Base-by-base conservation (phyloP, 2,329 filamentous ascomycete genomes). In the Fusarium brevicatenulatum region DNA sequence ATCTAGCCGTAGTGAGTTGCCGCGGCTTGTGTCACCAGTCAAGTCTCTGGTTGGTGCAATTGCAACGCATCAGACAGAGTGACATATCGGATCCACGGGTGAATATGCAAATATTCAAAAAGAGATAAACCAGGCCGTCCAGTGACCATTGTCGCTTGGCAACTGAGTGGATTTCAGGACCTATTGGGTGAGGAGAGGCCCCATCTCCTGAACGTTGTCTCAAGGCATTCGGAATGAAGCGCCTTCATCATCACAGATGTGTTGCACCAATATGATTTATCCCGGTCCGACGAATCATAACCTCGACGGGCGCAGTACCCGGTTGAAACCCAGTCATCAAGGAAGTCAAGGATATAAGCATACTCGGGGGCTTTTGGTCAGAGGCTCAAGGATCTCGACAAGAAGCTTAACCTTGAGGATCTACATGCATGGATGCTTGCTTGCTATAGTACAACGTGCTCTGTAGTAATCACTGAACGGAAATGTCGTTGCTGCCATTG, bases 91-190 rank as follows among this genome's bases (percentile, higher is more conserved):
- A 25, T 39, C 66, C 42, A 57, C 44, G 23, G 36, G 28, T 32
- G 42, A 39, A 53, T 34, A 57, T 58, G 65, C 65, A 64, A 30
- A 64, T 34, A 46, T 40, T 70, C 53, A 25, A 37, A 63, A 69
- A 50, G n/a, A 34, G 42, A 63, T 30, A 37, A 50, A 46, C 12
- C 34, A 43, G 19, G 15, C 36, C 46, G 57, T n/a, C 23, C 42
- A 63, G 36, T 37, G 37, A 19, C 36, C 32, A 34, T 7, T 19
- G 9, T 10, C 28, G 16, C 32, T 32, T 34, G 18, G 28, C 25
- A 30, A 32, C 36, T 49, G 36, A 23, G 34, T 46, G 42, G 23
- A 44, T 47, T 49, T 23, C 30, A 55, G 58, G 52, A 66, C 43
- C 25, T 73, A 36, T 66, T 59, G 65, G 34, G 58, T 42, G 28